These are phyloP conservation scores for Amphicarpaea edgeworthii DNA, from an alignment of 306 rosid genomes.

Conservation along the genomic window DNA sequence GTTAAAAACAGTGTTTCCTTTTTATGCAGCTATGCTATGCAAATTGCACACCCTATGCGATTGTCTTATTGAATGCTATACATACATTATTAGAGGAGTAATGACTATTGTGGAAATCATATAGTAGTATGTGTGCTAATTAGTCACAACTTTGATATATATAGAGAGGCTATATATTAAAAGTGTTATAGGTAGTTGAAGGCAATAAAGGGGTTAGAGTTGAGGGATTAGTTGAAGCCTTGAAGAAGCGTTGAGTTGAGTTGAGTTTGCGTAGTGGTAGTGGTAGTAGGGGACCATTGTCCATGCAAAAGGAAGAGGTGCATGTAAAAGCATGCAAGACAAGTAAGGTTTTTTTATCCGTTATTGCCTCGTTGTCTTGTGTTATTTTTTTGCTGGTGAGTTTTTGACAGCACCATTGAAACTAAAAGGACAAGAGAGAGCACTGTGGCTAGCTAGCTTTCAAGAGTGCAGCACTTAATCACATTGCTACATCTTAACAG, in stretches of 20 bases:
- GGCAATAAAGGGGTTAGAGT: conserved; percentile 39
- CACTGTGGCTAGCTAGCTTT: conserved; percentile 35
- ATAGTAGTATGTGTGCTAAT: background rate
- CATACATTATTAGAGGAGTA: conserved; percentile 5
- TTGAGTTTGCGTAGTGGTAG: conserved; percentile 1
- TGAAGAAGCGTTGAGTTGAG: conserved; percentile 29
- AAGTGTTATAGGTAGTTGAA: conserved; percentile 48
- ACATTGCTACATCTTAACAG: conserved; percentile 28
- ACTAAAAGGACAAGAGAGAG: conserved; percentile 32
- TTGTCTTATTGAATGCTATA: conserved; percentile 32
- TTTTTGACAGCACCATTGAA: conserved; percentile 45
- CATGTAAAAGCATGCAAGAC: conserved; percentile 63
- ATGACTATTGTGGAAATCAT: background rate
- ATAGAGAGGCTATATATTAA: conserved; percentile 32
- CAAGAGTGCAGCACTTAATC: conserved; percentile 33
- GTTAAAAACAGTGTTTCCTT: conserved; percentile 51
- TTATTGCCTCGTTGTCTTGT: conserved; percentile 45
- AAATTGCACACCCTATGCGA: conserved; percentile 42
- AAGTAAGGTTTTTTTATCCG: conserved; percentile 55
- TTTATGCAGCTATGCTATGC: conserved; percentile 52
- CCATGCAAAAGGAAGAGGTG: conserved; percentile 53
- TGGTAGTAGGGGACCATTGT: conserved; percentile 61
- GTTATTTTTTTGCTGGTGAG: conserved; percentile 33
- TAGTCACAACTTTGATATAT: conserved; percentile 11
- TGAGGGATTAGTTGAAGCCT: conserved; percentile 39